Evolutionary conservation across 1,284 basidiomycete species (phyloP).

Genomic region (Austroboletus olivaceoglutinosus): DNA sequence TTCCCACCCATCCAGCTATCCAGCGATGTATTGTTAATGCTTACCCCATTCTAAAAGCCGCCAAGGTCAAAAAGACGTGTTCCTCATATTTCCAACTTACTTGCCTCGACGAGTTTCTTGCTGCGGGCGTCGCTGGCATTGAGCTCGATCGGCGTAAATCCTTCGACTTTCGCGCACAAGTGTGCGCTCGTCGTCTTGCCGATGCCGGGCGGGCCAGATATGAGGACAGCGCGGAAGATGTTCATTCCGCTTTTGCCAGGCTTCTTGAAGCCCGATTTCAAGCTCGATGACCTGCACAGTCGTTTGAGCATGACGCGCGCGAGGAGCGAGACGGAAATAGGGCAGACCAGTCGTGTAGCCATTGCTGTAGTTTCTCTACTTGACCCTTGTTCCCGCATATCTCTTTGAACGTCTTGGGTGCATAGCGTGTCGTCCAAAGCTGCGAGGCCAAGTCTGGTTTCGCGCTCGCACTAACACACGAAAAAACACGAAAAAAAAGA

Average conservation of each 20-base stretch:
- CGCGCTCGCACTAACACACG: conserved; percentile 10
- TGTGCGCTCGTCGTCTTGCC: conserved; percentile 98
- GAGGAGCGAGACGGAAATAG: not conserved
- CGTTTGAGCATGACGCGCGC: not conserved
- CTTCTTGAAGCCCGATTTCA: conserved; percentile 84
- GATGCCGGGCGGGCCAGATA: conserved; percentile 94
- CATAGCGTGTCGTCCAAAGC: conserved; percentile 96
- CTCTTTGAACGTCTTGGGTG: conserved; percentile 84
- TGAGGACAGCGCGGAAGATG: conserved; percentile 81
- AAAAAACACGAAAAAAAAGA: not conserved
- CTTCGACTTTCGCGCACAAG: conserved; percentile 83
- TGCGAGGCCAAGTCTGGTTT: conserved; percentile 55
- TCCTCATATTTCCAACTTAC: conserved; percentile 1
- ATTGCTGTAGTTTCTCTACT: conserved; percentile 84
- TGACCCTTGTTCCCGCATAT: conserved; percentile 93
- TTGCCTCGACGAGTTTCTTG: conserved; percentile 93
- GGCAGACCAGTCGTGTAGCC: conserved; percentile 85
- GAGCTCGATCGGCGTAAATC: conserved; percentile 90
- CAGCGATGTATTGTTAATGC: conserved; percentile 83
- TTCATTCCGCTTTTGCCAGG: conserved; percentile 92
- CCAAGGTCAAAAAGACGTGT: not conserved
- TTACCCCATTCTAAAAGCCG: conserved; percentile 68
- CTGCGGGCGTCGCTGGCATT: conserved; percentile 96
- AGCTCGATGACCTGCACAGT: conserved; percentile 60
- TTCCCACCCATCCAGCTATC: conserved; percentile 82